A percentile compares a stretch with the other conserved stretches of the same genome.
These are phyloP conservation scores for Fraxinus floribunda DNA, from an alignment of 305 asterid genomes.

Conservation along the genomic window DNA sequence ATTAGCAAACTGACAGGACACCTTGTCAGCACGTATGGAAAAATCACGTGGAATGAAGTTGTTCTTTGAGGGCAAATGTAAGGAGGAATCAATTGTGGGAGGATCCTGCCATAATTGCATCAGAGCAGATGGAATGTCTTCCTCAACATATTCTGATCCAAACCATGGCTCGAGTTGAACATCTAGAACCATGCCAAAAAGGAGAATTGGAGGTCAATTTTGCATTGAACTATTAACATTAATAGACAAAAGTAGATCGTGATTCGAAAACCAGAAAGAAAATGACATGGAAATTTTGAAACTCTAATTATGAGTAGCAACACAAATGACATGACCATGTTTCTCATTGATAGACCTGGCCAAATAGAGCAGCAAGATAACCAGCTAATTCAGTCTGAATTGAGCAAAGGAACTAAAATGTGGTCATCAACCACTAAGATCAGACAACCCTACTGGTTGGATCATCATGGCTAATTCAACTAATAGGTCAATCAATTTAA, in stretches of 20 bases:
- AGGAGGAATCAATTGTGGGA: slow-evolving; percentile 56
- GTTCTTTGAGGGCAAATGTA: slow-evolving; percentile 78
- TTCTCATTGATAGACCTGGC: slow-evolving; percentile 10
- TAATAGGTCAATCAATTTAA: slow-evolving; percentile 16
- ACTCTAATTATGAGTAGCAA: not conserved
- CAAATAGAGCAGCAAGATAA: slow-evolving; percentile 18
- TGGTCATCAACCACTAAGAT: slow-evolving; percentile 16
- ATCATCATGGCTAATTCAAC: slow-evolving; percentile 7
- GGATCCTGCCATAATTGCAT: slow-evolving; percentile 84
- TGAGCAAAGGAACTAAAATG: slow-evolving; percentile 11
- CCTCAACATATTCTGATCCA: slow-evolving; percentile 80
- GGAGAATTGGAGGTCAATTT: slow-evolving; percentile 13
- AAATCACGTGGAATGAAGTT: slow-evolving; percentile 89
- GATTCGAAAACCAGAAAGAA: not conserved
- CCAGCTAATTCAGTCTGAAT: slow-evolving; percentile 19
- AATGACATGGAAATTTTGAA: not conserved
- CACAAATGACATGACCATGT: slow-evolving; percentile 17
- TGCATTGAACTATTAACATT: slow-evolving; percentile 15
- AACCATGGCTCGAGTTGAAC: slow-evolving; percentile 92
- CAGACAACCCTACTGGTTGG: slow-evolving; percentile 7
- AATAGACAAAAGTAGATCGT: slow-evolving; percentile 14
- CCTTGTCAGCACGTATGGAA: slow-evolving; percentile 62
- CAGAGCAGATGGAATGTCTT: slow-evolving; percentile 71
- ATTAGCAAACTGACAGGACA: slow-evolving; percentile 40
- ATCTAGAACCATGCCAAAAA: slow-evolving; percentile 50